Percentiles rank a stretch among this genome's conserved stretches.
These are phyloP conservation scores for Sporisorium iseilematis-ciliati DNA, from an alignment of 1,284 basidiomycete genomes.

Conservation along the genomic window DNA sequence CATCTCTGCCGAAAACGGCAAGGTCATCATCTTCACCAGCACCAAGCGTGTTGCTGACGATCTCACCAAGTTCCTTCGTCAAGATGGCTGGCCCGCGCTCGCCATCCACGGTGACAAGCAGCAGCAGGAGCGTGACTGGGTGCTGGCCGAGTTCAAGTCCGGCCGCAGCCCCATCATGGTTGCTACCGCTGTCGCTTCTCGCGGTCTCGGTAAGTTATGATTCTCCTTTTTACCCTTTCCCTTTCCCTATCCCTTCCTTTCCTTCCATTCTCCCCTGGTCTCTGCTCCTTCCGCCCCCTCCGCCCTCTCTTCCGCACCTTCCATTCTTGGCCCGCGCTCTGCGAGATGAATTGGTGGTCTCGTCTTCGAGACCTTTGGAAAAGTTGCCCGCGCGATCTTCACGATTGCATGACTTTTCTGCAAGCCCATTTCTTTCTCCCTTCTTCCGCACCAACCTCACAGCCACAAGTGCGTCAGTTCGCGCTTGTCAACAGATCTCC, in stretches of 20 bases:
- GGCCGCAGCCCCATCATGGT: conserved; percentile 97
- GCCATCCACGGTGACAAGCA: conserved; percentile 99
- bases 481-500: conserved; percentile 11
- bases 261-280: conserved; percentile 1
- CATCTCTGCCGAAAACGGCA: conserved; percentile 95
- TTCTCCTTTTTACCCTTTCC: background rate
- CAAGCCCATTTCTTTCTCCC: conserved; percentile 14
- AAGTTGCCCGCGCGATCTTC: conserved; percentile 5
- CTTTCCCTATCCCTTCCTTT: conserved; percentile 2
- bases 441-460: background rate
- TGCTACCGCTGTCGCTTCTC: conserved; percentile 85
- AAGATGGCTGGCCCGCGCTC: conserved; percentile 91
- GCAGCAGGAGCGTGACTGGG: conserved; percentile 93
- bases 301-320: background rate
- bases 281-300: background rate
- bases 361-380: background rate
- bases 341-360: conserved; percentile 15
- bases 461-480: background rate
- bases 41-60: conserved; percentile 99
- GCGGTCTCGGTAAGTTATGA: conserved; percentile 96
- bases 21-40: conserved; percentile 97
- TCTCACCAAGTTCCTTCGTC: conserved; percentile 80
- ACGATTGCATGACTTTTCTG: conserved; percentile 12
- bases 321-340: conserved; percentile 3
- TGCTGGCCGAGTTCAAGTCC: conserved; percentile 96